Base-by-base conservation (phyloP, 805 yeast genomes). In the Sugiyamaella mastotermitis region DNA sequence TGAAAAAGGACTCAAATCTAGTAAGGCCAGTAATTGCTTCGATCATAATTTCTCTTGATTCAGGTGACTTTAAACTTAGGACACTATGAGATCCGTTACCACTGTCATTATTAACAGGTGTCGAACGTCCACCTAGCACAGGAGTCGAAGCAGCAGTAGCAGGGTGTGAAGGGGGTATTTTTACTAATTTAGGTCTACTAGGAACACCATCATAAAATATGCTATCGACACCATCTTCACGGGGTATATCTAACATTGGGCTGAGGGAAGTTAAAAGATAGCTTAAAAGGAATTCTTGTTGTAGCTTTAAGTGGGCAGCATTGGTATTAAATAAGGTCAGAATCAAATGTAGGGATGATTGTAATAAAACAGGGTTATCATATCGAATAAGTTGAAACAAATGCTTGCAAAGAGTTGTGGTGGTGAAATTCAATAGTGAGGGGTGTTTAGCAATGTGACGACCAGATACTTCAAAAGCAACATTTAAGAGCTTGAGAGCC, bases 331-430 rank as follows among this genome's bases (percentile, higher is more conserved):
- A 69, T 45, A 90, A 66, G 10, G 92, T 77, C 3, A 84, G 69
- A 51, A 86, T 80, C 19, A 87, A 66, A 48, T 82, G 83, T 45
- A 92, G 66, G 0, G 96, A 75, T 7, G 83, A 77, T 45, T 80
- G 83, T 11, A 90, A 65, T 8, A 92, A 64, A 2, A 80, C 69
- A 2, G 84, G 73, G 13, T 86, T 81, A 46, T 85, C 94, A 2
- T 73, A 41, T 45, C 94, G 83, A 21, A 87, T 76, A 19, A 87
- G 72, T 56, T 80, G 92, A 32, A 90, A 74, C 20, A 88, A 69
- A 52, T 85, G 83, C 55, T 87, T 90, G 57, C 86, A 84, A n/a
- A 88, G 72, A 7, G 83, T 80, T 52, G 86, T 92, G 1, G 90
- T 74, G 7, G 85, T 72, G 19, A 86, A 62, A 14, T 69, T 72